A percentile compares a stretch with the other conserved stretches of the same genome.
Evolutionary conservation across 768 basidiomycete species (phyloP).

Genomic region (Holtermanniella nyarrowii): DNA sequence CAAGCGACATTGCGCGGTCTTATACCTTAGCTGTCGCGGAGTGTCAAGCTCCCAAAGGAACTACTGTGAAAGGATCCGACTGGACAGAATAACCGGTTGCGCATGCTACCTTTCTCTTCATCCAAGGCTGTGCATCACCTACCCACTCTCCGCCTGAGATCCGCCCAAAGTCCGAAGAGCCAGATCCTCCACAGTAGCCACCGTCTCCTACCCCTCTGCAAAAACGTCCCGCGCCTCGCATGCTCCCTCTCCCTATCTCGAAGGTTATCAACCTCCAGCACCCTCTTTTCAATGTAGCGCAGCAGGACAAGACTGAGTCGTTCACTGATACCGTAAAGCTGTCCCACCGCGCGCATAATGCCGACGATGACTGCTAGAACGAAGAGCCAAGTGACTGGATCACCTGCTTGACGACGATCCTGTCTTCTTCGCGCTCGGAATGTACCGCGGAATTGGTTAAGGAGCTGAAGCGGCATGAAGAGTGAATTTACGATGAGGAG

Average conservation of each 20-base stretch:
- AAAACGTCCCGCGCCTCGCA: conserved; percentile 11
- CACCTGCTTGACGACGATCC: background rate
- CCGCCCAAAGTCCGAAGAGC: conserved; percentile 10
- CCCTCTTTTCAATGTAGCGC: conserved; percentile 26
- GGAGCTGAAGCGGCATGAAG: conserved; percentile 25
- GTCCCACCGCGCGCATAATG: conserved; percentile 16
- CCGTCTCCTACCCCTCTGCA: conserved; percentile 19
- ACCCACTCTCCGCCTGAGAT: conserved; percentile 7
- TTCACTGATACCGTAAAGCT: conserved; percentile 14
- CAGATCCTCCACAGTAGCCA: conserved; percentile 10
- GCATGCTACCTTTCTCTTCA: no score
- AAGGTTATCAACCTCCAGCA: conserved; percentile 22
- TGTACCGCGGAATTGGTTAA: conserved; percentile 19
- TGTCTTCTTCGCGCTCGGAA: conserved; percentile 5
- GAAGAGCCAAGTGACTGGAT: conserved; percentile 13
- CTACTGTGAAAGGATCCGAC: no score
- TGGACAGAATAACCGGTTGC: no score
- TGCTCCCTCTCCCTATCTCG: conserved; percentile 4
- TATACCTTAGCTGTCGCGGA: no score
- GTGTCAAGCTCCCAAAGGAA: no score
- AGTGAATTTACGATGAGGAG: conserved; percentile 20
- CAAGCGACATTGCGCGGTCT: no score
- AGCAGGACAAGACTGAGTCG: conserved; percentile 13
- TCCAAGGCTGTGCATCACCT: background rate
- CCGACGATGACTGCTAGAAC: conserved; percentile 29